phyloP scores from a whole-genome alignment of 1,284 basidiomycete genomes.

The Rhodotorula sp. region DNA sequence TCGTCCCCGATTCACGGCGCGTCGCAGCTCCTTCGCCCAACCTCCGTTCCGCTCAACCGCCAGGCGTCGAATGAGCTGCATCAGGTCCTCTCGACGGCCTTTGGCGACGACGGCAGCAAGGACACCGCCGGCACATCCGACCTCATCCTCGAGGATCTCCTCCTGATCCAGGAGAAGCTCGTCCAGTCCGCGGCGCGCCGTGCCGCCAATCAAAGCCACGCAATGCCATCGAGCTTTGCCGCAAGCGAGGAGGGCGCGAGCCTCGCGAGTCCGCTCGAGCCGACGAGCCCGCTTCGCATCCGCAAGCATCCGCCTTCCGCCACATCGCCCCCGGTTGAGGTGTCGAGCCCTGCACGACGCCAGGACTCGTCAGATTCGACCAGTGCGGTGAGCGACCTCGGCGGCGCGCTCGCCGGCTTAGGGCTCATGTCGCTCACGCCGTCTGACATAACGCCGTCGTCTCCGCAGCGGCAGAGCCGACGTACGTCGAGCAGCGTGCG shows the following conservation, averaged over 20 bases:
- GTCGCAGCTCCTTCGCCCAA: conserved; percentile 3
- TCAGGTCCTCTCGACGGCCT: not conserved
- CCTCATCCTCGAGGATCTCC: conserved; percentile 23
- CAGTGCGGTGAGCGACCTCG: not conserved
- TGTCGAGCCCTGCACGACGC: not conserved
- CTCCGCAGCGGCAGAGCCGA: not conserved
- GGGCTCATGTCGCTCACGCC: conserved; percentile 3
- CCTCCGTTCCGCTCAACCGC: conserved; percentile 10
- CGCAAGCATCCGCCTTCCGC: not conserved
- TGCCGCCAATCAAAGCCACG: not conserved
- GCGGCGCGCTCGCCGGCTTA: conserved; percentile 7
- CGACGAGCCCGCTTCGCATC: not conserved
- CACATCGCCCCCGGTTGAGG: not conserved
- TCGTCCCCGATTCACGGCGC: not conserved
- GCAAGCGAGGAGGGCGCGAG: not conserved
- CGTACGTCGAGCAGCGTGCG: not conserved
- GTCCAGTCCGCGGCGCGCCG: conserved; percentile 22
- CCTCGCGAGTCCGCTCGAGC: conserved; percentile 1
- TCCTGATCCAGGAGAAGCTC: conserved; percentile 33
- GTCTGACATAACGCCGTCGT: not conserved
- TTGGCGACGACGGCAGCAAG: not conserved
- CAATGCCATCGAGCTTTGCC: conserved; percentile 6
- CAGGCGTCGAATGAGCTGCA: conserved; percentile 32
- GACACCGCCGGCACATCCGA: not conserved
- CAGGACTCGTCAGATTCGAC: not conserved